phyloP scores from a whole-genome alignment of 2,329 filamentous ascomycete species.

The Camillea tinctor region DNA sequence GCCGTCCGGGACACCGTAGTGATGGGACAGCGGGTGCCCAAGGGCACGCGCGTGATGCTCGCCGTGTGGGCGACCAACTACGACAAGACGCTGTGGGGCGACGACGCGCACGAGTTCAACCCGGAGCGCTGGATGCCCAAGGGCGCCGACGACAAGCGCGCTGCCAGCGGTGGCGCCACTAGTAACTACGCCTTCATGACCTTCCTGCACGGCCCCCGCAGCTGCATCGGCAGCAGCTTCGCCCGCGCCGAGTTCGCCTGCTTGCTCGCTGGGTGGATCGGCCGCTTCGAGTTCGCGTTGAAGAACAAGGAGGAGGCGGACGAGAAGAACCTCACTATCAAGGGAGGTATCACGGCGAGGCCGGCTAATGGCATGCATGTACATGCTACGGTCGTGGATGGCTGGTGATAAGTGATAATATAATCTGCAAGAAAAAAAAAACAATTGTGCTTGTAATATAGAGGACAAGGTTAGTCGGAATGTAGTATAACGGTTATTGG shows the following conservation, averaged over 20 bases:
- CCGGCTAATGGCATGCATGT: constrained; percentile 73
- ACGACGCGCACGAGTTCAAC: constrained; percentile 71
- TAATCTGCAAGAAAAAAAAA: too few relatives aligned
- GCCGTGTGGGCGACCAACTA: constrained; percentile 68
- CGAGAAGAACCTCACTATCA: constrained; percentile 65
- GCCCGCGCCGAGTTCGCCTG: constrained; percentile 83
- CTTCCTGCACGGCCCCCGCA: constrained; percentile 82
- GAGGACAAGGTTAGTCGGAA: too few relatives aligned
- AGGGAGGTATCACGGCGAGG: constrained; percentile 67
- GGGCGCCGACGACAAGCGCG: constrained; percentile 36
- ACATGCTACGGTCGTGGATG: constrained; percentile 63
- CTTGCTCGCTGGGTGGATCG: constrained; percentile 73
- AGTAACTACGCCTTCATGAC: constrained; percentile 78
- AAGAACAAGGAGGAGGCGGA: constrained; percentile 60
- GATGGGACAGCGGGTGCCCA: constrained; percentile 57
- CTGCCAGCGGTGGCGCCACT: constrained; percentile 67
- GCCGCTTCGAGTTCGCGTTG: constrained; percentile 66
- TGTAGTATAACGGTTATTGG: too few relatives aligned
- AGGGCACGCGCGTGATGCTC: constrained; percentile 64
- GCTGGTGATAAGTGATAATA: constrained; percentile 65
- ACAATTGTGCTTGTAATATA: not conserved
- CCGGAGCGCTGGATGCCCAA: constrained; percentile 70
- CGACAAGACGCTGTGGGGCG: constrained; percentile 69
- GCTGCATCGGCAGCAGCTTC: constrained; percentile 81
- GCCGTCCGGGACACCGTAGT: constrained; percentile 56